Conservation (phyloP, 495 filamentous ascomycete genomes). For the Tuber melanosporum region DNA sequence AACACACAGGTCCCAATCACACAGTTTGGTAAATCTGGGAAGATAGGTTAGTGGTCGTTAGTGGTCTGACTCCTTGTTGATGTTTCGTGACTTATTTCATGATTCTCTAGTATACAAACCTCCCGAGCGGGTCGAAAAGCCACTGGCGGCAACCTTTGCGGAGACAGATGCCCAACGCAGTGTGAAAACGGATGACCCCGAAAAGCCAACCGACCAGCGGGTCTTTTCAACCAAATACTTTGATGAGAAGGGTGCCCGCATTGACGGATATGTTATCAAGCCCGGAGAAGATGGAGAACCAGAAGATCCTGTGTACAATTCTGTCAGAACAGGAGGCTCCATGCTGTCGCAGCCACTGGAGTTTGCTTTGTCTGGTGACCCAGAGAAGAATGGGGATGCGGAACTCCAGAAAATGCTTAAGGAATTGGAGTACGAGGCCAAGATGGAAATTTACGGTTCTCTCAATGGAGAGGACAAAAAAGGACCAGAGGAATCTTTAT, state of each 20-base stretch:
- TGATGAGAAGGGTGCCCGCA: constrained; percentile 34
- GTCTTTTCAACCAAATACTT: constrained; percentile 35
- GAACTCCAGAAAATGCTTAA: constrained; percentile 10
- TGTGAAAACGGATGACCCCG: constrained; percentile 4
- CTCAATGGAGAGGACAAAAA: neutral
- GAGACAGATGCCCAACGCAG: constrained; percentile 31
- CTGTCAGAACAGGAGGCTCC: constrained; percentile 34
- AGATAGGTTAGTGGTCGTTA: constrained; percentile 9
- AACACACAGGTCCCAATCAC: constrained; percentile 12
- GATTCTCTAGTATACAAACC: constrained; percentile 33
- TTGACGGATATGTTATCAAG: constrained; percentile 15
- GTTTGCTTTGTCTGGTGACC: constrained; percentile 21
- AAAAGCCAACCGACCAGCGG: constrained; percentile 10
- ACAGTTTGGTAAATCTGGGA: neutral
- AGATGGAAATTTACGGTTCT: neutral
- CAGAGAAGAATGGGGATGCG: constrained; percentile 22
- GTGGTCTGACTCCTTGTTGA: neutral
- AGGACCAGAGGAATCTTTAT: neutral
- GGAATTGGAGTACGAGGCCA: neutral
- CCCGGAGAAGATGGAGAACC: constrained; percentile 22
- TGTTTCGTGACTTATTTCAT: neutral
- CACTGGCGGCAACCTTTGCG: constrained; percentile 33
- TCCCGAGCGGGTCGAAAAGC: constrained; percentile 32
- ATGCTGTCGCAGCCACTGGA: constrained; percentile 32
- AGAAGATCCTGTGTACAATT: constrained; percentile 33